Evolutionary conservation across 176 grass and related monocot genomes (phyloP).

Genomic region (Bromus sterilis): DNA sequence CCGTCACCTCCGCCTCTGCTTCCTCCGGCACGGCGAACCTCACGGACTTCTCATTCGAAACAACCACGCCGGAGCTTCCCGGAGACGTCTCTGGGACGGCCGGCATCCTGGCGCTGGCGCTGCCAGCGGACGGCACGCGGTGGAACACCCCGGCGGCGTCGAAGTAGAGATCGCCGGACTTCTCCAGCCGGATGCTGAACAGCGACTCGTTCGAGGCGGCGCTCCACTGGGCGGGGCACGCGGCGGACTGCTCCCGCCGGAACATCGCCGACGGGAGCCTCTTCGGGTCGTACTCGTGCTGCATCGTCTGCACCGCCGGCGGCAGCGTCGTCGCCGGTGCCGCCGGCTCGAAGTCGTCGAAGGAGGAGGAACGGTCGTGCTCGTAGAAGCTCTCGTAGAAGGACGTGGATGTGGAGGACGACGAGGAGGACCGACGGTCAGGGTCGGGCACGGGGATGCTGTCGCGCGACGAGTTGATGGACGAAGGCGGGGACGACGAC

Average conservation of each 20-base stretch:
- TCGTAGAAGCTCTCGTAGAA: conserved; percentile 34
- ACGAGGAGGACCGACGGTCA: background rate
- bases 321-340: too few species aligned
- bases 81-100: background rate
- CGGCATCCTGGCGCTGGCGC: background rate
- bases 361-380: too few species aligned
- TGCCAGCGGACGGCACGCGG: background rate
- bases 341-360: too few species aligned
- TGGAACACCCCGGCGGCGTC: conserved; percentile 7
- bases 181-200: conserved; percentile 37
- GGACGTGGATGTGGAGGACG: conserved; percentile 1
- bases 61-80: background rate
- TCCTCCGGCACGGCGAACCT: conserved; percentile 14
- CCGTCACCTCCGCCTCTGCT: background rate
- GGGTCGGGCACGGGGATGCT: conserved; percentile 13
- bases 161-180: conserved; percentile 21
- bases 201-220: conserved; percentile 23
- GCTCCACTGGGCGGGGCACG: conserved; percentile 29
- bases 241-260: conserved; percentile 5
- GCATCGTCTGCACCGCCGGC: conserved; percentile 22
- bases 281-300: conserved; percentile 13
- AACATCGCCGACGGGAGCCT: conserved; percentile 32
- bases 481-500: background rate
- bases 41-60: conserved; percentile 17
- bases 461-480: conserved; percentile 18